These are phyloP conservation scores for Claviceps sp. DNA, from an alignment of 2,329 filamentous ascomycete species.

Conservation along the genomic window DNA sequence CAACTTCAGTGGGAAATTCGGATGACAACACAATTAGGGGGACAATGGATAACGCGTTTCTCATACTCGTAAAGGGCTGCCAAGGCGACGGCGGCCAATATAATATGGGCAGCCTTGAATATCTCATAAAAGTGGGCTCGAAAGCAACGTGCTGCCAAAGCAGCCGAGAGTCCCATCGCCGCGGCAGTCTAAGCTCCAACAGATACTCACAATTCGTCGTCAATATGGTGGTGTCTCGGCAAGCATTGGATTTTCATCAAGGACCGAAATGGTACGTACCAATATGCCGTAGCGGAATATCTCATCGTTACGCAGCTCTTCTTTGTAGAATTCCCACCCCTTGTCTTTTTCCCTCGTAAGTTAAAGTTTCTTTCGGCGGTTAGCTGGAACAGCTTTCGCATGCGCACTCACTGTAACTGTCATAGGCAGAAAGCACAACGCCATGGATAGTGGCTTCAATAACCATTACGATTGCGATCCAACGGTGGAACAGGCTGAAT, in stretches of 20 bases:
- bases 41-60: slow-evolving; percentile 2
- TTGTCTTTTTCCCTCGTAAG: slow-evolving; percentile 4
- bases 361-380: background rate
- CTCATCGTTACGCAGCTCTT: slow-evolving; percentile 3
- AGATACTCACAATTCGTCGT: too few species aligned
- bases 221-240: background rate
- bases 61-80: slow-evolving; percentile 32
- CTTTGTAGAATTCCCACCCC: slow-evolving; percentile 6
- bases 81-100: slow-evolving; percentile 30
- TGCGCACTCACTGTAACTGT: slow-evolving; percentile 6
- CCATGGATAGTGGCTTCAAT: slow-evolving; percentile 43
- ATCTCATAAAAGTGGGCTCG: slow-evolving; percentile 23
- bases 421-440: slow-evolving; percentile 9
- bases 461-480: slow-evolving; percentile 43
- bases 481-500: slow-evolving; percentile 50
- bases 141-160: background rate
- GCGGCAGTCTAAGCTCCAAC: background rate
- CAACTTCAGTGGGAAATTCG: too few species aligned
- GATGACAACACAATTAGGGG: background rate
- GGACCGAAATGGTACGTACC: background rate
- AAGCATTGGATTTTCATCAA: background rate
- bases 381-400: background rate
- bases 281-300: slow-evolving; percentile 5
- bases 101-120: slow-evolving; percentile 30
- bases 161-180: background rate